Conservation (phyloP, 805 yeast genomes). For the Hanseniaspora hatyaiensis region DNA sequence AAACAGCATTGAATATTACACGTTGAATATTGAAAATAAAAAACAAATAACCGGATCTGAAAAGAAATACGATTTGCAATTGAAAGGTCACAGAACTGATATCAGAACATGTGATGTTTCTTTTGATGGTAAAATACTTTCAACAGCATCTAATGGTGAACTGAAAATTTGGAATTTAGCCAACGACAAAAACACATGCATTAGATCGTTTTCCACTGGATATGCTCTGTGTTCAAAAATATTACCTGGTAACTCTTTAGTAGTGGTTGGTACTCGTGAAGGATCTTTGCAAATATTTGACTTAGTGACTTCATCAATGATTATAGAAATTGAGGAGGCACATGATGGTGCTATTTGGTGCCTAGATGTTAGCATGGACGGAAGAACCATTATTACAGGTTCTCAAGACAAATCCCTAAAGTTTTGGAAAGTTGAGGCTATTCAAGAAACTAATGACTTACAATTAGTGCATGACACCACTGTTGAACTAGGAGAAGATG, state of each 20-base stretch:
- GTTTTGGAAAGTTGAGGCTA: conserved; percentile 75
- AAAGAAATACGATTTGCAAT: conserved; percentile 50
- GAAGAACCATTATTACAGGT: conserved; percentile 74
- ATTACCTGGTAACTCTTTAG: conserved; percentile 81
- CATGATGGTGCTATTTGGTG: conserved; percentile 85
- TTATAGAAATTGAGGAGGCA: conserved; percentile 61
- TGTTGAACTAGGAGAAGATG: conserved; percentile 76
- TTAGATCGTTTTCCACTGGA: conserved; percentile 81
- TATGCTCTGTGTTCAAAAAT: conserved; percentile 71
- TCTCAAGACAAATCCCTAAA: conserved; percentile 85
- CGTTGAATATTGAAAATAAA: conserved; percentile 44
- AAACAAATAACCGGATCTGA: conserved; percentile 30
- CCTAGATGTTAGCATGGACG: conserved; percentile 74
- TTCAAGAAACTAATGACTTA: conserved; percentile 44
- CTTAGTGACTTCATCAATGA: conserved; percentile 63
- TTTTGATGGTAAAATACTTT: conserved; percentile 65
- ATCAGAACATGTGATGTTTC: conserved; percentile 73
- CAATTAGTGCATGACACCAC: conserved; percentile 64
- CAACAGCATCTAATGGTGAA: conserved; percentile 83
- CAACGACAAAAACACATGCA: conserved; percentile 46
- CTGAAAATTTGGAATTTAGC: conserved; percentile 79
- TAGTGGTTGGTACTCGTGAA: conserved; percentile 76
- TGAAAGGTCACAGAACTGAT: conserved; percentile 83
- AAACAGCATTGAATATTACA: conserved; percentile 64
- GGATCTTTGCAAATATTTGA: conserved; percentile 81